Percentiles rank a stretch among this genome's conserved stretches.
These are phyloP conservation scores for Pseudodiploospora longispora DNA, from an alignment of 2,329 filamentous ascomycete species.

Conservation along the genomic window DNA sequence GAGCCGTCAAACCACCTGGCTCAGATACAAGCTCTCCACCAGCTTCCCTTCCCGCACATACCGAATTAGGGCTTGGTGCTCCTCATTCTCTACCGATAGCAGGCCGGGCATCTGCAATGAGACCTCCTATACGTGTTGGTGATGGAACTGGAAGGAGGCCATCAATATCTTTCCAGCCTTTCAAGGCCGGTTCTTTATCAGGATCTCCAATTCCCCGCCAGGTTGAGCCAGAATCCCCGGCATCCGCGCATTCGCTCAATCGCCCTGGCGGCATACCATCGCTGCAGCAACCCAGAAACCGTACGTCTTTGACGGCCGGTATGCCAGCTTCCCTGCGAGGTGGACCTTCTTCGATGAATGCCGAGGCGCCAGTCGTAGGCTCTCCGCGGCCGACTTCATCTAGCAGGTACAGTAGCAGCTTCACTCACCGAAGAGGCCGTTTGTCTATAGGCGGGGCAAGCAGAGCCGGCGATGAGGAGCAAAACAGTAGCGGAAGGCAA, in stretches of 20 bases:
- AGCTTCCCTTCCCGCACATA: constrained; percentile 36
- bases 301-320: constrained; percentile 64
- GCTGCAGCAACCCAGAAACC: constrained; percentile 52
- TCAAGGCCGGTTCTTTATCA: constrained; percentile 93
- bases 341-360: constrained; percentile 48
- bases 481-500: constrained; percentile 71
- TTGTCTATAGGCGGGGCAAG: constrained; percentile 69
- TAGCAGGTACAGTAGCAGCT: constrained; percentile 89
- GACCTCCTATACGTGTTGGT: constrained; percentile 35
- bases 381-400: constrained; percentile 73
- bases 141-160: constrained; percentile 58
- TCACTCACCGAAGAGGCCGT: constrained; percentile 73
- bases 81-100: constrained; percentile 47
- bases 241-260: constrained; percentile 46
- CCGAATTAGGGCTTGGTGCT: constrained; percentile 35
- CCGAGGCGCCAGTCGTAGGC: constrained; percentile 59
- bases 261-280: constrained; percentile 37
- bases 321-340: constrained; percentile 67
- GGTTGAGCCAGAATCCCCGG: constrained; percentile 42
- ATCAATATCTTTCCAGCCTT: constrained; percentile 87
- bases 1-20: constrained; percentile 54
- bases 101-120: constrained; percentile 20
- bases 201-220: constrained; percentile 62
- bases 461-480: constrained; percentile 60
- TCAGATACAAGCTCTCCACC: constrained; percentile 55